Evolutionary conservation across 306 rosid species (phyloP).

Genomic region (Senna tora): DNA sequence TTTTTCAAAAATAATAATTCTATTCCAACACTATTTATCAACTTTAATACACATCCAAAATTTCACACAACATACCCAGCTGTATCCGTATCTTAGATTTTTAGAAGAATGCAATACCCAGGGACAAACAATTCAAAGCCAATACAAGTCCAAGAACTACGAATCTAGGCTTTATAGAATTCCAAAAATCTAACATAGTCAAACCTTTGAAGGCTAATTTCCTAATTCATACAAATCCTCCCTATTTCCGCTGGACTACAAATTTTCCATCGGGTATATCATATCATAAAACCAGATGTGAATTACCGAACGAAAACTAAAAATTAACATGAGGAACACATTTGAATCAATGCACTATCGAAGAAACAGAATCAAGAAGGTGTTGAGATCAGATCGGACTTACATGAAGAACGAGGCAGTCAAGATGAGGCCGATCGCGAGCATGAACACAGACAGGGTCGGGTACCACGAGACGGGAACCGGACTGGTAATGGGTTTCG

Average conservation of each 20-base stretch:
- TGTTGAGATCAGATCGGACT: slow-evolving; percentile 50
- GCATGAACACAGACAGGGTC: slow-evolving; percentile 70
- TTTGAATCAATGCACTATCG: not conserved
- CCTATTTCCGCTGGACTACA: not conserved
- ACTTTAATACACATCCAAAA: no score
- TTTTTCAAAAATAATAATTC: no score
- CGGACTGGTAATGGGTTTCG: slow-evolving; percentile 88
- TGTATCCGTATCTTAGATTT: not conserved
- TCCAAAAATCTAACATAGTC: not conserved
- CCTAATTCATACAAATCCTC: not conserved
- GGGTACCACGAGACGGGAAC: slow-evolving; percentile 86
- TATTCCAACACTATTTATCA: no score
- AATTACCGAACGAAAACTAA: not conserved
- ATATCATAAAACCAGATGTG: not conserved
- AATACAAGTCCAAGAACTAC: not conserved
- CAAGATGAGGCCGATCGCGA: slow-evolving; percentile 79
- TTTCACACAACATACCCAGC: no score
- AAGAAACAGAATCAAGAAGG: not conserved
- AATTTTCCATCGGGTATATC: not conserved
- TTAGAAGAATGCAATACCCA: not conserved
- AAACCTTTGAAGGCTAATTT: slow-evolving; percentile 20
- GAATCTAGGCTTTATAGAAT: not conserved
- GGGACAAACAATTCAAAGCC: not conserved
- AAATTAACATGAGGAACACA: not conserved
- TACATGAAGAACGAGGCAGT: slow-evolving; percentile 97